Evolutionary conservation across 371 early-diverging fungal species (phyloP), one percentile per base, ranked within the genome.

Genomic region (Batkoa obscura): DNA sequence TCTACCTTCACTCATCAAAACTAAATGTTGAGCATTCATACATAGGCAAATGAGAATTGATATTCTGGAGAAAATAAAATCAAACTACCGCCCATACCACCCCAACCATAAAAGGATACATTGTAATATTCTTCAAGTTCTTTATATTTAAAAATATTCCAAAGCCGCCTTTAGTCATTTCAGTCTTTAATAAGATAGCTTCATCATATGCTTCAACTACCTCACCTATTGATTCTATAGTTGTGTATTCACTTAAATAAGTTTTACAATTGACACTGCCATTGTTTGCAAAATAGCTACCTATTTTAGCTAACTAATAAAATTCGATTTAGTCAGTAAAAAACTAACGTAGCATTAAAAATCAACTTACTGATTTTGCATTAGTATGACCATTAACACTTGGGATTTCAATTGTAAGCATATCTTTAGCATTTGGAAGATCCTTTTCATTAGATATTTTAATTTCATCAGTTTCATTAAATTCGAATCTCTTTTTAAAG

Each of bases 51-150:
- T 0, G 74, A 71, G 48, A 78, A 68, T 17, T 68, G 60, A 32
- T 66, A 59, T 34, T 77, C 74, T 8, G 59, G 67, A 52, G 74
- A 74, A 73, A 76, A 81, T 32, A 68, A 62, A 36, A 71, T 63
- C 51, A 78, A 36, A 36, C 70, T 71, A 3, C 81, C 81, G 42
- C 78, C 78, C 4, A 67, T 68, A 10, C 81, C 81, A 8, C 65
- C 67, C 73, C 75, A 75, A 1, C 75, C 74, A 43, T 66, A 60
- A 57, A 72, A 68, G 13, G 17, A 12, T 13, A 34, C 34, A 5
- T 50, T 34, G 15, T 2, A 17, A 13, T 31, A 3, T 5, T 50
- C 34, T 8, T 34, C 34, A 47, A 33, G 34, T 5, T 67, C 64
- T 0, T 66, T 67, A 57, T 64, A 64, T 8, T 9, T 31, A 32